Evolutionary conservation across 139 green algal species (phyloP).

Genomic region (Haematococcus lacustris): DNA sequence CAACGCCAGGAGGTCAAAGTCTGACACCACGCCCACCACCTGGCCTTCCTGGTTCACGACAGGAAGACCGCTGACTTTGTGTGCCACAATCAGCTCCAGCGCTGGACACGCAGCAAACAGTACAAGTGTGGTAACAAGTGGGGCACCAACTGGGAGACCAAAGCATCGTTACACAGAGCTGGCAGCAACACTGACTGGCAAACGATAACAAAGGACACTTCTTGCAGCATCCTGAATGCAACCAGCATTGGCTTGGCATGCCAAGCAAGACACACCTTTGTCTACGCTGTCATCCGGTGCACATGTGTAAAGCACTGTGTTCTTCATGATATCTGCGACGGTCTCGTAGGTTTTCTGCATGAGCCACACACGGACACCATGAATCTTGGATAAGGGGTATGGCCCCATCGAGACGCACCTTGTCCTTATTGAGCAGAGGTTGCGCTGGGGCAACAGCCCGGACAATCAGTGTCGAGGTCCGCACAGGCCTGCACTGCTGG

Average conservation of each 20-base stretch:
- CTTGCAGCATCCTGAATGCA: neutral
- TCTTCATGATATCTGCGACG: slow-evolving; percentile 52
- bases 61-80: too few relatives aligned
- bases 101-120: neutral
- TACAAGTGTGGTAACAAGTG: neutral
- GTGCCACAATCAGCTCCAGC: slow-evolving; percentile 9
- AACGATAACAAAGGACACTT: neutral
- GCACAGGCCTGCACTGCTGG: too few relatives aligned
- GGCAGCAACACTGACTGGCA: neutral
- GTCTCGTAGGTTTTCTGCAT: too few relatives aligned
- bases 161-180: neutral
- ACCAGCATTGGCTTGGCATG: neutral
- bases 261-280: slow-evolving; percentile 18
- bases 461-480: too few relatives aligned
- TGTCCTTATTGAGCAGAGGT: too few relatives aligned
- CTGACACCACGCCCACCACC: slow-evolving; percentile 64
- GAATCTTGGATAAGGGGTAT: too few relatives aligned
- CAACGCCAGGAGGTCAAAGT: slow-evolving; percentile 66
- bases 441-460: too few relatives aligned
- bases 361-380: too few relatives aligned
- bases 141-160: neutral
- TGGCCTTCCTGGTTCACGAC: too few relatives aligned
- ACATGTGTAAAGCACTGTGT: slow-evolving; percentile 14
- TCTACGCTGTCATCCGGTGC: slow-evolving; percentile 45
- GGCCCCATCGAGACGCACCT: too few relatives aligned